phyloP scores from a whole-genome alignment of 1,139 yeast genomes.

The Candida frijolesensis region DNA sequence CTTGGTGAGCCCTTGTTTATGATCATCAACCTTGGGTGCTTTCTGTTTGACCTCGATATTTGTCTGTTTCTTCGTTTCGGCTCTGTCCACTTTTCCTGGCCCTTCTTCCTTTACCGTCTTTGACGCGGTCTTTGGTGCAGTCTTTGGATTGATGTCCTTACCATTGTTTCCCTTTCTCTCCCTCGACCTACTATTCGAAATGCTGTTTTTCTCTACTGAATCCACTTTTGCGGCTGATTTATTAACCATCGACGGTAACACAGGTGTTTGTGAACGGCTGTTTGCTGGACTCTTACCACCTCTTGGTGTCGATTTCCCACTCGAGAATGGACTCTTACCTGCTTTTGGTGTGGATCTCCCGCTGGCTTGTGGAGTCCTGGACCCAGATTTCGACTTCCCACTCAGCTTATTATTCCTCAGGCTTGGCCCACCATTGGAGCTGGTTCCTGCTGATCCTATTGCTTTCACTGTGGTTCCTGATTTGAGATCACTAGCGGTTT shows the following conservation, averaged over 20 bases:
- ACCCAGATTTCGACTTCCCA: slow-evolving; percentile 6
- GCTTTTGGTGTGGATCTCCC: slow-evolving; percentile 4
- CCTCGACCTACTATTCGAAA: neutral
- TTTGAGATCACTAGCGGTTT: slow-evolving; percentile 36
- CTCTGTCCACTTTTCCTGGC: neutral
- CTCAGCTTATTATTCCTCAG: neutral
- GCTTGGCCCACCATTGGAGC: neutral
- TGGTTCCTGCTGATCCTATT: slow-evolving; percentile 31
- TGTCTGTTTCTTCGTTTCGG: no score
- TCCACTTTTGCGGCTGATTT: slow-evolving; percentile 5
- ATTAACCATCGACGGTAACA: slow-evolving; percentile 3
- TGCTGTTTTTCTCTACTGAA: neutral
- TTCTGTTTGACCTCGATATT: neutral
- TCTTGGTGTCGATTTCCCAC: slow-evolving; percentile 6
- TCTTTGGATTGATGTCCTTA: neutral
- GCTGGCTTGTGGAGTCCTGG: slow-evolving; percentile 6
- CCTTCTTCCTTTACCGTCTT: neutral
- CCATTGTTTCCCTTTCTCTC: neutral
- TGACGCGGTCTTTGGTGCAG: neutral
- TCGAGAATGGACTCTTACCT: slow-evolving; percentile 1
- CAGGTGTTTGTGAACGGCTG: slow-evolving; percentile 3
- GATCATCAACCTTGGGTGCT: neutral
- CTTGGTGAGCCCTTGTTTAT: neutral
- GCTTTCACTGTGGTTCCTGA: slow-evolving; percentile 47
- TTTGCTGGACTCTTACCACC: slow-evolving; percentile 3